Evolutionary conservation across 768 basidiomycete genomes (phyloP).

Genomic region (Gymnopilus junonius): DNA sequence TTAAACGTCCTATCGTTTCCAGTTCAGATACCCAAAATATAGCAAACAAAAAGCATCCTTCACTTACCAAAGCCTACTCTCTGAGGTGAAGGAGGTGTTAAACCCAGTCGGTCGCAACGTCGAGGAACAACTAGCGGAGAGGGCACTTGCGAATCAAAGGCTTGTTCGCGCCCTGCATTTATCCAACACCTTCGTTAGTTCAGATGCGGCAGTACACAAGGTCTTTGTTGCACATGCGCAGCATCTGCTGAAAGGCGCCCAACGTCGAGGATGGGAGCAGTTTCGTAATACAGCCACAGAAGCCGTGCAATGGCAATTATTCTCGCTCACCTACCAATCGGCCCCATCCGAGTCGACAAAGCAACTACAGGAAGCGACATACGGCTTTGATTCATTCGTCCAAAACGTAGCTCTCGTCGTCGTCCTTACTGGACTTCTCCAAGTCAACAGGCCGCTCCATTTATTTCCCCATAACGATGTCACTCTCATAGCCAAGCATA

Average conservation of each 20-base stretch:
- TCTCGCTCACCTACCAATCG: neutral
- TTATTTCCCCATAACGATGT: constrained; percentile 38
- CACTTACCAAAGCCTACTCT: neutral
- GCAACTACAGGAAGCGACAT: neutral
- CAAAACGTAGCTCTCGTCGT: constrained; percentile 44
- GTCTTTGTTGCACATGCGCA: constrained; percentile 35
- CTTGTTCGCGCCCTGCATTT: constrained; percentile 37
- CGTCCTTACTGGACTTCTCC: constrained; percentile 47
- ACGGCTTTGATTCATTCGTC: constrained; percentile 42
- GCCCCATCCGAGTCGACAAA: neutral
- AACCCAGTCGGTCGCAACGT: constrained; percentile 12
- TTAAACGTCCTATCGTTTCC: neutral
- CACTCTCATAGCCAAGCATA: constrained; percentile 37
- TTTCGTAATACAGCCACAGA: constrained; percentile 34
- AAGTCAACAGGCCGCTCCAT: constrained; percentile 29
- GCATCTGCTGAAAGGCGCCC: constrained; percentile 30
- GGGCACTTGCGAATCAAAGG: constrained; percentile 40
- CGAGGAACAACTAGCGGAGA: constrained; percentile 28
- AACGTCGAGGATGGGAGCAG: constrained; percentile 35
- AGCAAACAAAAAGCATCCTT: neutral
- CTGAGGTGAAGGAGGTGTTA: constrained; percentile 13
- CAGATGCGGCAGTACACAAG: constrained; percentile 36
- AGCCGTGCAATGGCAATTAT: constrained; percentile 33
- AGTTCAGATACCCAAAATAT: neutral
- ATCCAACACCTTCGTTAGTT: constrained; percentile 58